Evolutionary conservation across 805 yeast genomes (phyloP).

Genomic region (Sungouiozyma ichnusensis): DNA sequence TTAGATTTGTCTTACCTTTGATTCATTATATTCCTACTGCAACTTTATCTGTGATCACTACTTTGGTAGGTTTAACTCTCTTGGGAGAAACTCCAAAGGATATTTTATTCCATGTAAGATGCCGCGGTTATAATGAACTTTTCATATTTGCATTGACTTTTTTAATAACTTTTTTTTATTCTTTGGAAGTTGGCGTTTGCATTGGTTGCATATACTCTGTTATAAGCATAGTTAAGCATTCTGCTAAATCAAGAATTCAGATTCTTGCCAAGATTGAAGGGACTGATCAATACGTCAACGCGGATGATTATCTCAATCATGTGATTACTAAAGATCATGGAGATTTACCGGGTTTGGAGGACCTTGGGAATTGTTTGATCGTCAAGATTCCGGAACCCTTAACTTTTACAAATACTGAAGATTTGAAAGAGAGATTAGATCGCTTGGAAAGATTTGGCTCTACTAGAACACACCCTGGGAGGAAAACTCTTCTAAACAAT

Average conservation of each 20-base stretch:
- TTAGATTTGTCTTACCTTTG: conserved; percentile 46
- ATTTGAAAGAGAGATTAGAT: conserved; percentile 52
- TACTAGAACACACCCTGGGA: conserved; percentile 64
- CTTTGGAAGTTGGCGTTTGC: conserved; percentile 83
- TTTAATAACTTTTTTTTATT: conserved; percentile 51
- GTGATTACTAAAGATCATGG: conserved; percentile 8
- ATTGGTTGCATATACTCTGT: conserved; percentile 79
- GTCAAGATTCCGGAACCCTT: conserved; percentile 82
- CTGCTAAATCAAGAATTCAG: conserved; percentile 76
- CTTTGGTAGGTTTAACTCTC: conserved; percentile 64
- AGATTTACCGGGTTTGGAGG: conserved; percentile 26
- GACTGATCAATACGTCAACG: conserved; percentile 54
- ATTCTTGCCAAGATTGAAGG: conserved; percentile 62
- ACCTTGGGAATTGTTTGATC: conserved; percentile 61
- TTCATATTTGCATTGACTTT: conserved; percentile 58
- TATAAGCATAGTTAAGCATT: conserved; percentile 66
- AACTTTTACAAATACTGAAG: conserved; percentile 78
- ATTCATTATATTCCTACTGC: conserved; percentile 72
- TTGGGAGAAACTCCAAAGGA: conserved; percentile 82
- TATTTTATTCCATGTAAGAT: conserved; percentile 56
- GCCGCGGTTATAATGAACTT: conserved; percentile 70
- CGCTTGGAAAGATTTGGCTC: conserved; percentile 74
- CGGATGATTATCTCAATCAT: conserved; percentile 47
- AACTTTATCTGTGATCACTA: conserved; percentile 68
- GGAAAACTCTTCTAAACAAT: conserved; percentile 37